Base-by-base conservation (phyloP, 139 green algal genomes). In the Raphidocelis subcapitata region DNA sequence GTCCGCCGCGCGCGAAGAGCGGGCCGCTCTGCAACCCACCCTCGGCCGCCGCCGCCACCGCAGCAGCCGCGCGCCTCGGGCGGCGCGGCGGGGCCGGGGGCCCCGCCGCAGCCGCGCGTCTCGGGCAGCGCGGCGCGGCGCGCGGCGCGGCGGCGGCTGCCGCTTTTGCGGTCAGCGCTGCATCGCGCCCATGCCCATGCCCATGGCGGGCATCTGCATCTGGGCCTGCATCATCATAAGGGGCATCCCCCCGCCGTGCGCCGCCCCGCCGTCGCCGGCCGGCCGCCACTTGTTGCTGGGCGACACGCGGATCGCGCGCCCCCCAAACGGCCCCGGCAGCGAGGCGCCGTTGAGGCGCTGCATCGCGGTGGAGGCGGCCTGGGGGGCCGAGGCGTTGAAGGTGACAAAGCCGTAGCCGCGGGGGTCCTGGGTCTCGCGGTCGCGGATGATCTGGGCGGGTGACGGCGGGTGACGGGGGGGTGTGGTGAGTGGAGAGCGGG, bases 381-480 rank as follows among this genome's bases (percentile, higher is more conserved):
- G 33, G 1, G 85, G 70, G 21, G 46, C 35, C 1, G 28, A 23
- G 5, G 44, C 15, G 61, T 85, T 63, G 61, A 84, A 94, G 1
- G 85, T 88, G 16, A 94, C 76, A 70, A 94, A 94, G 54, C 68
- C 88, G 76, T 87, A 94, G 74, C 88, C 88, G 20, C 84, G 83
- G 1, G 77, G 87, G 20, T 64, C 33, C n/a, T 57, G 35, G 4
- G 74, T 82, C 24, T 79, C 82, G 35, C 81, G 79, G 61, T 94
- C 88, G 0, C 85, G 74, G 49, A 94, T 92, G 16, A 93, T 76
- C 86, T 93, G 88, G n/a, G 47, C 10, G 32, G 52, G 18, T 20
- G 37, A 2, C 2, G 29, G 10, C 20, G 15, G n/a, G 44, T 44
- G 63, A 12, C 41, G 41, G 41, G 41, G 8, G 12, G 20, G 52